These are phyloP conservation scores for Candida palmyrensis DNA, from an alignment of 805 yeast species.

Conservation along the genomic window DNA sequence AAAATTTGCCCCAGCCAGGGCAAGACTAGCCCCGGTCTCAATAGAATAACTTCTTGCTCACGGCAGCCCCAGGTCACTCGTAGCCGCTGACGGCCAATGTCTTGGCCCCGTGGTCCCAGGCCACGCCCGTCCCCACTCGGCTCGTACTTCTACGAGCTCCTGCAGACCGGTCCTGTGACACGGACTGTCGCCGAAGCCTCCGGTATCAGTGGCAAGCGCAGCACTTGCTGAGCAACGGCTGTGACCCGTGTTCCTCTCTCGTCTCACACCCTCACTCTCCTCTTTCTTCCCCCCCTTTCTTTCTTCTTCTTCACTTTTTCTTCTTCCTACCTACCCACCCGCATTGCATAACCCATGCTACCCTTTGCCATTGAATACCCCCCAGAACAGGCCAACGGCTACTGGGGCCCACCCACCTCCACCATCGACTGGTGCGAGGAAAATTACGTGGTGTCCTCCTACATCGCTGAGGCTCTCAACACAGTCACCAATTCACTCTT, in stretches of 20 bases:
- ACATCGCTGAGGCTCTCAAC: constrained; percentile 87
- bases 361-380: constrained; percentile 56
- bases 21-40: too few species aligned
- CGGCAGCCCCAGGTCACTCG: too few species aligned
- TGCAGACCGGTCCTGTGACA: too few species aligned
- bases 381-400: constrained; percentile 49
- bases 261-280: neutral
- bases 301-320: neutral
- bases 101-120: too few species aligned
- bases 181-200: too few species aligned
- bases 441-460: constrained; percentile 81
- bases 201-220: too few species aligned
- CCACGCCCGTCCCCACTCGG: too few species aligned
- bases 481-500: constrained; percentile 71
- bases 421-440: constrained; percentile 99
- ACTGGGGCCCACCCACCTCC: constrained; percentile 82
- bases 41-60: too few species aligned
- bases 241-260: neutral
- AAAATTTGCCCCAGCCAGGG: too few species aligned
- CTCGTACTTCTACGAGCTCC: too few species aligned
- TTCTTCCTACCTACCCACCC: neutral
- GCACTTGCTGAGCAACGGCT: too few species aligned
- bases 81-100: too few species aligned
- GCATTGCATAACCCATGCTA: constrained; percentile 20
- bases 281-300: neutral